These are phyloP conservation scores for Trypanosomatidae sp. DNA, from an alignment of 208 protist species.

Conservation along the genomic window DNA sequence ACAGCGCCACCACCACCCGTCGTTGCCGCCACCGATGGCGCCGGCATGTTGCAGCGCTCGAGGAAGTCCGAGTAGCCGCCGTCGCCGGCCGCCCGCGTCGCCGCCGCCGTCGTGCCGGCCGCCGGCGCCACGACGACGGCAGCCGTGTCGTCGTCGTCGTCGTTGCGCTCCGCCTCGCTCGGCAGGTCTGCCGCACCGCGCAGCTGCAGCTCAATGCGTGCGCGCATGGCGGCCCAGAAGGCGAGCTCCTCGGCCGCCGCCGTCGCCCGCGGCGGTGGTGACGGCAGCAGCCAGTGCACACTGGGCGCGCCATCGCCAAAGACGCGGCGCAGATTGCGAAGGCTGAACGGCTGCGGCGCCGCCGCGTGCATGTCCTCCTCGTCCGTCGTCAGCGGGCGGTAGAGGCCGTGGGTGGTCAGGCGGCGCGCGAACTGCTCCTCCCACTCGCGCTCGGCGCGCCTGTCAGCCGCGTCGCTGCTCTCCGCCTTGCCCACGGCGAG, in stretches of 20 bases:
- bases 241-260: conserved; percentile 13
- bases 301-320: conserved; percentile 16
- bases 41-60: no score
- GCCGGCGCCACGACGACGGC: not conserved
- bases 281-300: conserved; percentile 16
- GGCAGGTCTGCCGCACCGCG: conserved; percentile 16
- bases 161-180: not conserved
- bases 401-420: conserved; percentile 2
- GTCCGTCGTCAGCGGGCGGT: conserved; percentile 4
- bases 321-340: conserved; percentile 10
- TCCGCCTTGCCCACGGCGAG: conserved; percentile 8
- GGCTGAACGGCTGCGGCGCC: conserved; percentile 3
- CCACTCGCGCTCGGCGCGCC: conserved; percentile 5
- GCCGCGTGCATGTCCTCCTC: conserved; percentile 5
- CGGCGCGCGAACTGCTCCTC: conserved; percentile 3
- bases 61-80: no score
- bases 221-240: conserved; percentile 21
- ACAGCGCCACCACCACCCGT: no score
- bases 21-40: no score
- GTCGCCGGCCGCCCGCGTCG: no score
- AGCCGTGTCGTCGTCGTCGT: conserved; percentile 3
- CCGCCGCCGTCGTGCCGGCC: no score
- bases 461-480: conserved; percentile 6
- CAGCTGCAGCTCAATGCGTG: conserved; percentile 25
- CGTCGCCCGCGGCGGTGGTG: conserved; percentile 10